Evolutionary conservation across 768 basidiomycete genomes (phyloP).

Genomic region (Wakefieldia striispora): DNA sequence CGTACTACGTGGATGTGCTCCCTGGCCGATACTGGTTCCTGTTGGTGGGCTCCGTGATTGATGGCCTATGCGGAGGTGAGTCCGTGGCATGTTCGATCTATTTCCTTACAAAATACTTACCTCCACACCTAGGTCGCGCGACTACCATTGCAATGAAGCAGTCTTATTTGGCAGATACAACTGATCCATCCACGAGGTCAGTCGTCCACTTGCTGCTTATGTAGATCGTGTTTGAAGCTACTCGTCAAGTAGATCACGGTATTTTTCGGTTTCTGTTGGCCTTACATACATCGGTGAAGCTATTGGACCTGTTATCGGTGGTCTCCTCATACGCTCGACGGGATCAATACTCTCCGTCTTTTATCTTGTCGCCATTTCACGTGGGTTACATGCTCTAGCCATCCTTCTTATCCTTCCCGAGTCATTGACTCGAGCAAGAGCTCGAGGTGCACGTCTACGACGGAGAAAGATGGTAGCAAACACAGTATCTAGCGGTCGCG

Average conservation of each 20-base stretch:
- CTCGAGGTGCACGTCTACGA: conserved; percentile 25
- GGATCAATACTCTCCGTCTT: conserved; percentile 62
- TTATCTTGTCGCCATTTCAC: conserved; percentile 56
- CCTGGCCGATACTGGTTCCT: conserved; percentile 86
- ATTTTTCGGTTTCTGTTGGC: conserved; percentile 65
- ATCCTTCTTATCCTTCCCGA: conserved; percentile 72
- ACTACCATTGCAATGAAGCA: conserved; percentile 51
- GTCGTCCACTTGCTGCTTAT: background rate
- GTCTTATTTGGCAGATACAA: conserved; percentile 73
- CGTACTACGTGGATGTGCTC: conserved; percentile 53
- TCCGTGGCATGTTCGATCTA: conserved; percentile 4
- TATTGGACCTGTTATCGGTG: conserved; percentile 72
- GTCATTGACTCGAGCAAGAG: conserved; percentile 57
- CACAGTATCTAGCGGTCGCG: background rate
- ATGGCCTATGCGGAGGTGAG: conserved; percentile 75
- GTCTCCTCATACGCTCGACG: conserved; percentile 58
- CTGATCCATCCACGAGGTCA: conserved; percentile 53
- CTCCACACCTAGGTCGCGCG: conserved; percentile 42
- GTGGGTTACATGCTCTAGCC: conserved; percentile 47
- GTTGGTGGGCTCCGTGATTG: conserved; percentile 58
- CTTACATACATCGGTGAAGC: conserved; percentile 73
- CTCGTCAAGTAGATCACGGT: conserved; percentile 15
- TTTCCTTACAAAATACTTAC: background rate
- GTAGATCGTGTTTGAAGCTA: background rate
- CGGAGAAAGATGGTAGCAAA: conserved; percentile 10